phyloP scores from a whole-genome alignment of 179 eudicot genomes.

The Gypsophila paniculata region DNA sequence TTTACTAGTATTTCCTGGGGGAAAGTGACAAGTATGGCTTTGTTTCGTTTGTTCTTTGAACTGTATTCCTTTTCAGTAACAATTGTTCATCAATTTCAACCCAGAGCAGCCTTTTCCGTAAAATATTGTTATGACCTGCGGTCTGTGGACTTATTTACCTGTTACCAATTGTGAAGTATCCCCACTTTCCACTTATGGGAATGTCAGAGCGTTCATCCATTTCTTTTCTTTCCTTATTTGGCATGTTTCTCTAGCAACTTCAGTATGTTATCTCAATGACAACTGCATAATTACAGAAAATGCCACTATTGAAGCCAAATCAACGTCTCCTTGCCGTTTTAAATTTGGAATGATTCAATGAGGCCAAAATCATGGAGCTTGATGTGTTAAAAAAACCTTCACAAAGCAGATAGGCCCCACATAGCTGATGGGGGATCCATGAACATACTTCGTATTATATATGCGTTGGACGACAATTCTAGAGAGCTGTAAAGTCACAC shows the following conservation, averaged over 20 bases:
- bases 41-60: slow-evolving; percentile 1
- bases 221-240: background rate
- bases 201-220: background rate
- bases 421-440: background rate
- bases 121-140: background rate
- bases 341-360: too few species aligned
- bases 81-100: background rate
- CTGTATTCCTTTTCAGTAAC: too few species aligned
- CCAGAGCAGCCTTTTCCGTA: background rate
- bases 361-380: too few species aligned
- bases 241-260: background rate
- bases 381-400: background rate
- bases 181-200: background rate
- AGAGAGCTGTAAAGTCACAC: background rate
- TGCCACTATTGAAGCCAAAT: too few species aligned
- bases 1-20: background rate
- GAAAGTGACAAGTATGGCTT: background rate
- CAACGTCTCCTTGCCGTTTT: too few species aligned
- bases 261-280: too few species aligned
- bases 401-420: background rate
- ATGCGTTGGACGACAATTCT: background rate
- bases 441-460: background rate
- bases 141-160: background rate
- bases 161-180: background rate
- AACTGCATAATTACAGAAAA: too few species aligned